phyloP scores from a whole-genome alignment of 257 asterid species.

The Cruciata laevipes region DNA sequence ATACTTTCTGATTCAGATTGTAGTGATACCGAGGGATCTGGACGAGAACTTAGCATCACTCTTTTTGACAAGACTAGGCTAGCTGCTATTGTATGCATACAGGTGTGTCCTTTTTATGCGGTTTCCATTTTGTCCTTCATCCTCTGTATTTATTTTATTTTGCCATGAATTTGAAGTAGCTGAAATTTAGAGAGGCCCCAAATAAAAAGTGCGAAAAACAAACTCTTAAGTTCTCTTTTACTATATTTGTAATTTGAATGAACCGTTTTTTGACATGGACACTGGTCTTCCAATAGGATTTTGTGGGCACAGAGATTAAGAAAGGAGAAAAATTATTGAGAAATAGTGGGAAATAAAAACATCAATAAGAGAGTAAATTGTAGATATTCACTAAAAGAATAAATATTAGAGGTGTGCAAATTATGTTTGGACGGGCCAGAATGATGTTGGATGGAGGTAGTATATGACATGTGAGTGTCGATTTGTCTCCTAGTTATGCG shows the following conservation, averaged over 20 bases:
- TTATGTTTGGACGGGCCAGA: no score
- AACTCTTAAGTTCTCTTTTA: not conserved
- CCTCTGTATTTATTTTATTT: not conserved
- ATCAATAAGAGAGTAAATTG: no score
- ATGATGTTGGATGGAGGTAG: no score
- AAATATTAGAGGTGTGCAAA: no score
- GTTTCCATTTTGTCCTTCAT: constrained; percentile 8
- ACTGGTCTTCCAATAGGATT: not conserved
- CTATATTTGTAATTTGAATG: not conserved
- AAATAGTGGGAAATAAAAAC: no score
- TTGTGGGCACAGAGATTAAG: no score
- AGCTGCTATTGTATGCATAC: constrained; percentile 79
- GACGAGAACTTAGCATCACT: constrained; percentile 32
- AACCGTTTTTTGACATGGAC: not conserved
- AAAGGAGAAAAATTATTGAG: no score
- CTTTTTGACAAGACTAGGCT: constrained; percentile 61
- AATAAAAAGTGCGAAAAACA: not conserved
- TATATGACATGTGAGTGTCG: not conserved
- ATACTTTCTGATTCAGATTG: constrained; percentile 84
- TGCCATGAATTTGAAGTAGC: not conserved
- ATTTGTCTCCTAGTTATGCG: not conserved
- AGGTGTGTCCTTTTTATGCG: constrained; percentile 45
- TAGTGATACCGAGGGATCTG: constrained; percentile 78
- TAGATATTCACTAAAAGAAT: no score
- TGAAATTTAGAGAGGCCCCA: no score